Evolutionary conservation across 371 early-diverging fungal genomes (phyloP).

Genomic region (Lichtheimia ramosa): DNA sequence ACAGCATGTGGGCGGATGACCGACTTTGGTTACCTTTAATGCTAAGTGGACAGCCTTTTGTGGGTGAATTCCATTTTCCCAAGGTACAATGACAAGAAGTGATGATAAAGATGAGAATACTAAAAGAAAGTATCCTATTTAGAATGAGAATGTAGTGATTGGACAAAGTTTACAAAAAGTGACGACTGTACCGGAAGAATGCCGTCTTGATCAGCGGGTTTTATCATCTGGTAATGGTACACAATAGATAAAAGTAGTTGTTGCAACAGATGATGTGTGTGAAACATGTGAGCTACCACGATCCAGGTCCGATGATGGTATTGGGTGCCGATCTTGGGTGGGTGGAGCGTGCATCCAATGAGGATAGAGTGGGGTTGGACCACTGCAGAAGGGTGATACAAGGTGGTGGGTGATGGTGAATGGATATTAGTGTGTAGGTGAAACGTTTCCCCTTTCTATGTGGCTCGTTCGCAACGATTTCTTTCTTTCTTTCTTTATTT

Average conservation of each 20-base stretch:
- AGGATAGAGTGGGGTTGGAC: too few species aligned
- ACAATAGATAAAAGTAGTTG: too few species aligned
- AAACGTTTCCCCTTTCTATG: constrained; percentile 1
- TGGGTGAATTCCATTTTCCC: constrained; percentile 40
- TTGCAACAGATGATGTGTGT: too few species aligned
- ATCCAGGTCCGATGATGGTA: too few species aligned
- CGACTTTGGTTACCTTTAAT: constrained; percentile 49
- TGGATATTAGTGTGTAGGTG: too few species aligned
- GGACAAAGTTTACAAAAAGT: background rate
- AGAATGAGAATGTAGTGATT: background rate
- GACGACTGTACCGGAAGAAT: constrained; percentile 7
- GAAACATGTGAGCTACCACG: too few species aligned
- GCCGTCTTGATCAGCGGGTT: constrained; percentile 11
- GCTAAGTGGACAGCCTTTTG: constrained; percentile 19
- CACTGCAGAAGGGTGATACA: too few species aligned
- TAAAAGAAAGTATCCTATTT: too few species aligned
- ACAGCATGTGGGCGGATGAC: constrained; percentile 63
- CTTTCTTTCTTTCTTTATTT: background rate
- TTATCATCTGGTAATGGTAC: constrained; percentile 10
- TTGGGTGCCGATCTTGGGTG: too few species aligned
- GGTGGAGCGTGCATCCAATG: too few species aligned
- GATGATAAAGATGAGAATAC: too few species aligned
- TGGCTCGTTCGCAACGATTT: constrained; percentile 2
- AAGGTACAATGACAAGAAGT: constrained; percentile 31
- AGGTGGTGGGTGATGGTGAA: too few species aligned